phyloP scores from a whole-genome alignment of 352 stramenopile genomes.

The Phytophthora hibernalis region DNA sequence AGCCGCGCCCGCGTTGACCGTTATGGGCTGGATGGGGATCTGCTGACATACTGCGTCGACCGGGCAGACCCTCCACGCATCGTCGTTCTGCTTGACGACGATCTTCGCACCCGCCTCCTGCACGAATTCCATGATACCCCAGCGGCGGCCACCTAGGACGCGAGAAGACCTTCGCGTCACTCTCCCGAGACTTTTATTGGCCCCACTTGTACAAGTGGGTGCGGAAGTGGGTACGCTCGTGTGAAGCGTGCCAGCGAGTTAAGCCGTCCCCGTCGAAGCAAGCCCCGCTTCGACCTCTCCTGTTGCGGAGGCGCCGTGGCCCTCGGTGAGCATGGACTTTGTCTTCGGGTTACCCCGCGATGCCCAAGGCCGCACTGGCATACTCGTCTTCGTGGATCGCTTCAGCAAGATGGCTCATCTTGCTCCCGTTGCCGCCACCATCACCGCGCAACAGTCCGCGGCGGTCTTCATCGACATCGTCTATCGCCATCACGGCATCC shows the following conservation, averaged over 20 bases:
- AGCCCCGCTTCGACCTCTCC: slow-evolving; percentile 13
- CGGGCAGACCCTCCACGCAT: slow-evolving; percentile 1
- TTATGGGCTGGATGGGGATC: not conserved
- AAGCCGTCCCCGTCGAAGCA: slow-evolving; percentile 13
- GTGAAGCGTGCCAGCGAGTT: slow-evolving; percentile 35
- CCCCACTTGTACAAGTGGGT: slow-evolving; percentile 44
- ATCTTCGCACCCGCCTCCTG: slow-evolving; percentile 17
- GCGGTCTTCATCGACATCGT: slow-evolving; percentile 27
- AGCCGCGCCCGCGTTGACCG: not conserved
- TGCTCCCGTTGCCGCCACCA: not conserved
- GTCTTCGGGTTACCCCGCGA: slow-evolving; percentile 26
- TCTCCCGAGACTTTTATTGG: slow-evolving; percentile 32
- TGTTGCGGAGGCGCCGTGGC: slow-evolving; percentile 8
- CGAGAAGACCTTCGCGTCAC: slow-evolving; percentile 34
- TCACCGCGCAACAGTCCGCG: slow-evolving; percentile 25
- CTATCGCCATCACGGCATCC: not conserved
- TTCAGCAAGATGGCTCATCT: slow-evolving; percentile 46
- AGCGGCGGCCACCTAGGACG: slow-evolving; percentile 27
- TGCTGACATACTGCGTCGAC: slow-evolving; percentile 28
- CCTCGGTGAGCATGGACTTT: slow-evolving; percentile 33
- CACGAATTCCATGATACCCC: slow-evolving; percentile 27
- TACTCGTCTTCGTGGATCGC: slow-evolving; percentile 39
- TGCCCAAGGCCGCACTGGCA: slow-evolving; percentile 4
- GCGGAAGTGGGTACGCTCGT: slow-evolving; percentile 34
- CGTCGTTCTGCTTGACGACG: slow-evolving; percentile 19